phyloP scores from a whole-genome alignment of 2,329 filamentous ascomycete species.

The Clonostachys sp. region DNA sequence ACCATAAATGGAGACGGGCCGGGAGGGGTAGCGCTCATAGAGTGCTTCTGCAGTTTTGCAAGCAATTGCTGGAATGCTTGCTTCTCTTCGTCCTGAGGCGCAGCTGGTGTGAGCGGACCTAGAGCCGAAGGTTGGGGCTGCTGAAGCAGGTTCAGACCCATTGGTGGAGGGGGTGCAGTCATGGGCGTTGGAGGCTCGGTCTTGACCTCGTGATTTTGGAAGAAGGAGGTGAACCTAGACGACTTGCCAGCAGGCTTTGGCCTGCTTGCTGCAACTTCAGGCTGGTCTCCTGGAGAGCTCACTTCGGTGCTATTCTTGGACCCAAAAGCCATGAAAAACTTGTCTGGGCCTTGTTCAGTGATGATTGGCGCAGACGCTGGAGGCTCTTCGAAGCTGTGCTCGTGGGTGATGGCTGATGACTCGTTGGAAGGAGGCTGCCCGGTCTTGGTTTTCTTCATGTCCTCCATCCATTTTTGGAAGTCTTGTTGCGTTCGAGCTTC shows the following conservation, averaged over 20 bases:
- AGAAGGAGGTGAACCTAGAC: slow-evolving; percentile 84
- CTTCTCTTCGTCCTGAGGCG: slow-evolving; percentile 62
- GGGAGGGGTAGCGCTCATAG: slow-evolving; percentile 38
- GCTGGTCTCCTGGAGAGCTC: slow-evolving; percentile 46
- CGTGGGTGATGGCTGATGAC: slow-evolving; percentile 21
- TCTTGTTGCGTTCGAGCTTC: slow-evolving; percentile 81
- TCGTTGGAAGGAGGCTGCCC: slow-evolving; percentile 23
- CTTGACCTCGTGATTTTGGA: slow-evolving; percentile 23
- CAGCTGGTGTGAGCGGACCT: neutral
- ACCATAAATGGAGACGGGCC: slow-evolving; percentile 35
- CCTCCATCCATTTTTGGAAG: slow-evolving; percentile 91
- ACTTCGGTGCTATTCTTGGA: slow-evolving; percentile 35
- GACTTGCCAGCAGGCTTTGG: slow-evolving; percentile 59
- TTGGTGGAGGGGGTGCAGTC: slow-evolving; percentile 1
- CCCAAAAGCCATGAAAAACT: slow-evolving; percentile 65
- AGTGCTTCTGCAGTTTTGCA: slow-evolving; percentile 69
- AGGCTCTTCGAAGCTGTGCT: slow-evolving; percentile 25
- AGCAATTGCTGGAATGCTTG: slow-evolving; percentile 81
- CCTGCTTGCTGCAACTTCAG: slow-evolving; percentile 32
- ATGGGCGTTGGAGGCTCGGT: neutral
- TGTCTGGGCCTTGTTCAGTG: slow-evolving; percentile 66
- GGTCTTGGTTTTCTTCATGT: slow-evolving; percentile 68
- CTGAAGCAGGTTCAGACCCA: slow-evolving; percentile 3
- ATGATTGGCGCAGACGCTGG: slow-evolving; percentile 44
- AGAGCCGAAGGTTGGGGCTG: slow-evolving; percentile 1